Conservation (phyloP, 2,329 filamentous ascomycete species). For the Clonostachys solani region DNA sequence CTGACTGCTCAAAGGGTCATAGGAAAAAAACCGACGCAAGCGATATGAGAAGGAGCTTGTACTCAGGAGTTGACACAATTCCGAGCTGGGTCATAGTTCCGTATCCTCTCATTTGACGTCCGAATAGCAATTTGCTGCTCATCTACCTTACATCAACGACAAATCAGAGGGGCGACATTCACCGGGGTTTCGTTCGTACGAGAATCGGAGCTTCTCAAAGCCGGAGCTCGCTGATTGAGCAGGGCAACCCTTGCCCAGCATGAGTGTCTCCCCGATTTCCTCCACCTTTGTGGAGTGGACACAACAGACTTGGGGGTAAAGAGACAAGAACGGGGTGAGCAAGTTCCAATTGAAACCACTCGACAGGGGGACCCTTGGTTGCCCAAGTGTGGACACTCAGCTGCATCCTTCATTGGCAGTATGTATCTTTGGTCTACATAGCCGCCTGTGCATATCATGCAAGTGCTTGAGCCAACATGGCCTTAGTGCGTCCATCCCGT, state of each 20-base stretch:
- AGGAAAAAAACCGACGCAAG: too few relatives aligned
- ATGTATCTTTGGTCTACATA: conserved; percentile 29
- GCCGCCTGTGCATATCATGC: conserved; percentile 33
- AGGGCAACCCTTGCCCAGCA: background rate
- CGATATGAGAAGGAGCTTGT: too few relatives aligned
- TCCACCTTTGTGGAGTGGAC: too few relatives aligned
- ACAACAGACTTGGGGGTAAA: too few relatives aligned
- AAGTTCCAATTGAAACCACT: conserved; percentile 1
- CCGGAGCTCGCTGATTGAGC: background rate
- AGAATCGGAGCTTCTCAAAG: background rate
- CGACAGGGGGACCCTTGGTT: conserved; percentile 15
- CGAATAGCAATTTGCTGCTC: too few relatives aligned
- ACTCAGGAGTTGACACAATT: too few relatives aligned
- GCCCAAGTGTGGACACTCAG: conserved; percentile 10
- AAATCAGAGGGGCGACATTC: conserved; percentile 1
- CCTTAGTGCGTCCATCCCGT: conserved; percentile 1
- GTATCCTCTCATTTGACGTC: too few relatives aligned
- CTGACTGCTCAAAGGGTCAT: too few relatives aligned
- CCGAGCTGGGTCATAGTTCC: too few relatives aligned
- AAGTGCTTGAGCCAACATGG: conserved; percentile 29
- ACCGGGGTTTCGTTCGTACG: background rate
- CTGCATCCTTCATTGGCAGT: conserved; percentile 21
- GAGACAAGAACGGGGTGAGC: too few relatives aligned
- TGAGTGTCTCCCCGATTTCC: too few relatives aligned
- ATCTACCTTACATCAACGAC: background rate